phyloP scores from a whole-genome alignment of 1,139 yeast genomes.

The Oligophagozyma castellii region DNA sequence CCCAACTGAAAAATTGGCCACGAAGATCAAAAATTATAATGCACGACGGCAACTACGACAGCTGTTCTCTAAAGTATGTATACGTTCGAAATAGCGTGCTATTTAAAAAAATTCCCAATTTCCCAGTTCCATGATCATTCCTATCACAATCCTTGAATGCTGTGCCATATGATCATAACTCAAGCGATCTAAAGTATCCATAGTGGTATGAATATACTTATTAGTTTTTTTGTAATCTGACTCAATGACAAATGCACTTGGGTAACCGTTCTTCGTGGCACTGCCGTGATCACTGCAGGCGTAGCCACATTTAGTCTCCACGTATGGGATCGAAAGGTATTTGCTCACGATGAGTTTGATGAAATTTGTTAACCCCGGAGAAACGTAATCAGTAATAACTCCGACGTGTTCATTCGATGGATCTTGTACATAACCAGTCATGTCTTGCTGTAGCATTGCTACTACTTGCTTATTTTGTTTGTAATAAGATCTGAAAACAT shows the following conservation, averaged over 20 bases:
- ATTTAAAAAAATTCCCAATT: too few species aligned
- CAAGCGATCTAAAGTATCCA: constrained; percentile 72
- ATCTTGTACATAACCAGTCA: constrained; percentile 71
- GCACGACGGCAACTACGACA: too few species aligned
- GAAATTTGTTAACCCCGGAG: constrained; percentile 44
- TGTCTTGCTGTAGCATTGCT: constrained; percentile 88
- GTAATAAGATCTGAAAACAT: constrained; percentile 47
- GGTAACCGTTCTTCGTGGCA: constrained; percentile 71
- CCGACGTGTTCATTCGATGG: constrained; percentile 68
- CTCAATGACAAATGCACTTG: constrained; percentile 73
- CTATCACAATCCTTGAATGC: constrained; percentile 63
- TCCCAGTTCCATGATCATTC: constrained; percentile 56
- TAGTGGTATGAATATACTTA: constrained; percentile 59
- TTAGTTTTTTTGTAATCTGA: constrained; percentile 49
- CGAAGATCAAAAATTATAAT: too few species aligned
- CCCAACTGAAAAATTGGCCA: too few species aligned
- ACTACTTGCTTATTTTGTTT: constrained; percentile 38
- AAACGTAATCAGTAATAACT: constrained; percentile 62
- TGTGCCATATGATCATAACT: constrained; percentile 66
- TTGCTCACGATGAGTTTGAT: constrained; percentile 44
- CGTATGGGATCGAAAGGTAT: constrained; percentile 56
- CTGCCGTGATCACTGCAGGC: constrained; percentile 92
- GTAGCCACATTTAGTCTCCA: constrained; percentile 73
- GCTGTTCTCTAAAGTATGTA: too few species aligned
- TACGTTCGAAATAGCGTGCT: too few species aligned